Evolutionary conservation across 495 filamentous ascomycete species (phyloP).

Genomic region (Geopyxis carbonaria): DNA sequence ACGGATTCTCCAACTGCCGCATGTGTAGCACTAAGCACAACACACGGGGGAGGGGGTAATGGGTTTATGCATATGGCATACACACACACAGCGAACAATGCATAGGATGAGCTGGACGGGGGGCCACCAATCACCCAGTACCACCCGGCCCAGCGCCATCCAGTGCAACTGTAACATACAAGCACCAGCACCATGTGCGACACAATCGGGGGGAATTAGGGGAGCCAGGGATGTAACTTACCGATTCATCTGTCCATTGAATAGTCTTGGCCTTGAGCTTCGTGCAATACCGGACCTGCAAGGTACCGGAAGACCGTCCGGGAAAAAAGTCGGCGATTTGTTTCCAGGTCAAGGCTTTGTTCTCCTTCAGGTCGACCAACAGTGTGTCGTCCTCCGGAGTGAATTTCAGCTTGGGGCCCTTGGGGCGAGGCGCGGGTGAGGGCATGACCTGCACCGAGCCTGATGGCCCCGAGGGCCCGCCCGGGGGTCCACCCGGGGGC

Average conservation of each 20-base stretch:
- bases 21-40: no score
- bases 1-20: neutral
- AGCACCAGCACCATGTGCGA: no score
- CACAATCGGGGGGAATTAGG: no score
- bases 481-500: constrained; percentile 16
- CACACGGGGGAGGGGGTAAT: no score
- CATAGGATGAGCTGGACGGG: no score
- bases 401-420: constrained; percentile 75
- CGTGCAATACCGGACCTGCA: constrained; percentile 87
- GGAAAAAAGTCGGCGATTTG: constrained; percentile 92
- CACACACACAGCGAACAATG: no score
- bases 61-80: no score
- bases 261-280: constrained; percentile 83
- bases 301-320: constrained; percentile 65
- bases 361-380: constrained; percentile 76
- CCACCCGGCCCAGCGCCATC: no score
- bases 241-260: constrained; percentile 83
- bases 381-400: constrained; percentile 75
- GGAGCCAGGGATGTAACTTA: no score
- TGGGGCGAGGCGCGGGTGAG: constrained; percentile 45
- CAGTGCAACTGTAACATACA: no score
- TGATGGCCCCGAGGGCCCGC: constrained; percentile 30
- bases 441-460: constrained; percentile 33
- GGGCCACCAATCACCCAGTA: no score
- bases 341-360: constrained; percentile 84